Conservation (phyloP, 2,329 filamentous ascomycete genomes). For the Epichloe brachyelytri region DNA sequence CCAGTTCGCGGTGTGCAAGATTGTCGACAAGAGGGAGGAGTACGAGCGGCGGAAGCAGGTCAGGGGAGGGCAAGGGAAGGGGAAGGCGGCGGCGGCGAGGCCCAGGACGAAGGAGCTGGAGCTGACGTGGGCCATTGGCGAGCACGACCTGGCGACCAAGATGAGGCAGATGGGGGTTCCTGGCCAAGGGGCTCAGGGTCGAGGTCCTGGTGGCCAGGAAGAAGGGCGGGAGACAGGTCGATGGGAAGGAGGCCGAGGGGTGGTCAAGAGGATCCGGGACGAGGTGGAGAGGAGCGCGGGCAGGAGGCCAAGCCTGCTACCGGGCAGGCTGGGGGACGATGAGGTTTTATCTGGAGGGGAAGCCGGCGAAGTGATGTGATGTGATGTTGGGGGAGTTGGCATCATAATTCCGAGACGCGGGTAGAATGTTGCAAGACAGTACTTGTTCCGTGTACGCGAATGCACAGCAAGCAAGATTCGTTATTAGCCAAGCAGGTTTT, state of each 20-base stretch:
- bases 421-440: too few species aligned
- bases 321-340: conserved; percentile 31
- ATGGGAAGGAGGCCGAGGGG: conserved; percentile 46
- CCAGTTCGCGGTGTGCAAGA: conserved; percentile 51
- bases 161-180: conserved; percentile 56
- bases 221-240: conserved; percentile 48
- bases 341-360: conserved; percentile 30
- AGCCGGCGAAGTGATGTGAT: not conserved
- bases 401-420: too few species aligned
- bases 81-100: conserved; percentile 27
- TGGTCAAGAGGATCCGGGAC: conserved; percentile 34
- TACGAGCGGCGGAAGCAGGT: conserved; percentile 28
- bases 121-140: conserved; percentile 75
- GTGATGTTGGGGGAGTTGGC: not conserved
- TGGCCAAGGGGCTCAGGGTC: conserved; percentile 63
- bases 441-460: too few species aligned
- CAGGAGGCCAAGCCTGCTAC: conserved; percentile 32
- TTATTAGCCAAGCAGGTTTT: too few species aligned
- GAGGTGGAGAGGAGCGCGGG: conserved; percentile 21
- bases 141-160: conserved; percentile 61
- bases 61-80: conserved; percentile 20
- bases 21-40: conserved; percentile 46
- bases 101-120: conserved; percentile 62
- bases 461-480: too few species aligned
- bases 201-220: conserved; percentile 56